Evolutionary conservation across 2,329 filamentous ascomycete genomes (phyloP).

Genomic region (Fusarium sp.): DNA sequence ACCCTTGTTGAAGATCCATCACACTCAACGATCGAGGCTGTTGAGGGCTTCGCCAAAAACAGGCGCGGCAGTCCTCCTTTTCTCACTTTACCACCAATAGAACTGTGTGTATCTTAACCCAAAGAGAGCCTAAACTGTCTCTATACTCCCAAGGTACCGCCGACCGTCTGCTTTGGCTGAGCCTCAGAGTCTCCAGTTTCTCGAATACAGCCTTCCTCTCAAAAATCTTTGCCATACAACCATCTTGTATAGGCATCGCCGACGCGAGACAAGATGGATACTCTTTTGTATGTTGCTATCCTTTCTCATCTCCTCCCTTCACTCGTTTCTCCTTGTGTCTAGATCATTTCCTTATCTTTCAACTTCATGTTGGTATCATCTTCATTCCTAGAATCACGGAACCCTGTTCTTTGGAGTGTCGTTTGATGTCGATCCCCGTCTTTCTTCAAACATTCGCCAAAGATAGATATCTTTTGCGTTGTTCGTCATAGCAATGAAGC

Average conservation of each 20-base stretch:
- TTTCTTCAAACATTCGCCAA: background rate
- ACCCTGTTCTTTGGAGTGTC: background rate
- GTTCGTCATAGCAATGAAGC: background rate
- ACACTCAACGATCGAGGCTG: background rate
- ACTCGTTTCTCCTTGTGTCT: background rate
- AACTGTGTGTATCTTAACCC: background rate
- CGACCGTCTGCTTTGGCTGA: background rate
- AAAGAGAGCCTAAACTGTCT: background rate
- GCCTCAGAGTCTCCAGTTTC: background rate
- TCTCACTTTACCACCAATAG: background rate
- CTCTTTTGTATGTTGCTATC: slow-evolving; percentile 64
- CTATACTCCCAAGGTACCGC: background rate
- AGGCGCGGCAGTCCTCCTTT: background rate
- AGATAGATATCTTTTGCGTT: background rate
- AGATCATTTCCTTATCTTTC: background rate
- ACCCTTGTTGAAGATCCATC: slow-evolving; percentile 8
- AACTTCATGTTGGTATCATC: background rate
- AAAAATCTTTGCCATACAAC: background rate
- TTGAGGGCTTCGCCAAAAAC: background rate
- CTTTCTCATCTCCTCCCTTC: background rate
- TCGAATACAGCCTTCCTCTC: background rate
- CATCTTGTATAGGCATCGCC: slow-evolving; percentile 1
- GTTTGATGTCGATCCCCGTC: background rate
- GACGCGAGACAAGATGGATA: slow-evolving; percentile 61
- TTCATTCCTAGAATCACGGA: background rate